phyloP scores from a whole-genome alignment of 2,329 filamentous ascomycete genomes.

The Trichoderma polysporum region DNA sequence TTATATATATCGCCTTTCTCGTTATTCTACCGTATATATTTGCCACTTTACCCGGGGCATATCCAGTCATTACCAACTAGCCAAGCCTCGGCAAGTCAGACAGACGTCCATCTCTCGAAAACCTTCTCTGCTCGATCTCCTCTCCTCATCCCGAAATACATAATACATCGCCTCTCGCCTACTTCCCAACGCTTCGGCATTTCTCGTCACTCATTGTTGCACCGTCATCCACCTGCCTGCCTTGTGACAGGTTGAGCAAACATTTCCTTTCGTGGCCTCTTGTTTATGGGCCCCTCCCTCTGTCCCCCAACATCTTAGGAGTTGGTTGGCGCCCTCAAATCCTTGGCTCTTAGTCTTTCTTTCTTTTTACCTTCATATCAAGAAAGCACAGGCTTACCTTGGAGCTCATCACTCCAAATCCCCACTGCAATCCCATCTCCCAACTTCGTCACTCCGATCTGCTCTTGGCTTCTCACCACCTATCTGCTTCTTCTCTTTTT shows the following conservation, averaged over 20 bases:
- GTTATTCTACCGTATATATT: not conserved
- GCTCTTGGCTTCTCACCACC: not conserved
- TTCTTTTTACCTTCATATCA: not conserved
- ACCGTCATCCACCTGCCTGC: constrained; percentile 22
- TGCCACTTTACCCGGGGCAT: not conserved
- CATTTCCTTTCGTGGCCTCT: constrained; percentile 18
- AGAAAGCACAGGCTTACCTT: not conserved
- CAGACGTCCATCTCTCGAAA: not conserved
- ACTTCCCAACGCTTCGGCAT: constrained; percentile 3
- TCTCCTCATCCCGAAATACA: not conserved
- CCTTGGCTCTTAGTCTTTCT: not conserved
- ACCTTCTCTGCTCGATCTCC: not conserved
- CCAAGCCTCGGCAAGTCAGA: constrained; percentile 5
- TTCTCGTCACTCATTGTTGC: constrained; percentile 20
- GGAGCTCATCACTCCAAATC: not conserved
- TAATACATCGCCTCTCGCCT: constrained; percentile 13
- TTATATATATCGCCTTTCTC: not conserved
- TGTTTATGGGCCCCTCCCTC: constrained; percentile 9
- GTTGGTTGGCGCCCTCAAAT: not conserved
- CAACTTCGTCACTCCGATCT: not conserved
- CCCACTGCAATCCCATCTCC: not conserved
- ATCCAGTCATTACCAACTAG: not conserved
- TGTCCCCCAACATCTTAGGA: not conserved
- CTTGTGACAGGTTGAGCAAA: constrained; percentile 23
- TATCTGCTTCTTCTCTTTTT: not conserved